phyloP scores from a whole-genome alignment of 805 yeast genomes.

The Soucietia sequanensis region DNA sequence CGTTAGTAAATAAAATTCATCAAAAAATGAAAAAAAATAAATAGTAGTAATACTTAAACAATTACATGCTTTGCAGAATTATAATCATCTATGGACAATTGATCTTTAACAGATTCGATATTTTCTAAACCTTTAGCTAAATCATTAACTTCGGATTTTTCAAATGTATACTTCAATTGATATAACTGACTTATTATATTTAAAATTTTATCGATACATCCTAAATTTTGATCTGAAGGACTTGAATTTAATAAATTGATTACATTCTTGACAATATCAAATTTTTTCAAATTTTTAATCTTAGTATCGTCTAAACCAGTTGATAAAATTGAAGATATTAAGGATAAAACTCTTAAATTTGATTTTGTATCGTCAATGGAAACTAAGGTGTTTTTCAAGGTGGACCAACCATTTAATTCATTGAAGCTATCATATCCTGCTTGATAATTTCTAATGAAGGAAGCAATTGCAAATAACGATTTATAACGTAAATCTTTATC shows the following conservation, averaged over 20 bases:
- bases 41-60: constrained; percentile 2
- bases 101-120: constrained; percentile 45
- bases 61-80: constrained; percentile 47
- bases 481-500: constrained; percentile 48
- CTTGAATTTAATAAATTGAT: constrained; percentile 31
- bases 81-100: constrained; percentile 55
- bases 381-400: background rate
- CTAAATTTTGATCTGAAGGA: constrained; percentile 33
- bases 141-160: constrained; percentile 36
- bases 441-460: constrained; percentile 66
- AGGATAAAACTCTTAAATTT: constrained; percentile 53
- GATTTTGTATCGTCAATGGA: constrained; percentile 31
- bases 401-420: constrained; percentile 59
- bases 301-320: constrained; percentile 46
- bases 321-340: constrained; percentile 59
- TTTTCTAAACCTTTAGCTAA: constrained; percentile 35
- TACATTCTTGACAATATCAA: constrained; percentile 28
- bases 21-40: background rate
- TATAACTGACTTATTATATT: constrained; percentile 49
- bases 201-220: constrained; percentile 57
- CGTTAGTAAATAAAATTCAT: background rate
- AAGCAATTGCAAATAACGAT: constrained; percentile 75
- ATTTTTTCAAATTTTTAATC: constrained; percentile 35
- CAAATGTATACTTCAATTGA: constrained; percentile 43
- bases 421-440: constrained; percentile 57